Percentiles rank a stretch among this genome's conserved stretches.
These are phyloP conservation scores for Wickerhamiella brachini DNA, from an alignment of 805 yeast species.

Conservation along the genomic window DNA sequence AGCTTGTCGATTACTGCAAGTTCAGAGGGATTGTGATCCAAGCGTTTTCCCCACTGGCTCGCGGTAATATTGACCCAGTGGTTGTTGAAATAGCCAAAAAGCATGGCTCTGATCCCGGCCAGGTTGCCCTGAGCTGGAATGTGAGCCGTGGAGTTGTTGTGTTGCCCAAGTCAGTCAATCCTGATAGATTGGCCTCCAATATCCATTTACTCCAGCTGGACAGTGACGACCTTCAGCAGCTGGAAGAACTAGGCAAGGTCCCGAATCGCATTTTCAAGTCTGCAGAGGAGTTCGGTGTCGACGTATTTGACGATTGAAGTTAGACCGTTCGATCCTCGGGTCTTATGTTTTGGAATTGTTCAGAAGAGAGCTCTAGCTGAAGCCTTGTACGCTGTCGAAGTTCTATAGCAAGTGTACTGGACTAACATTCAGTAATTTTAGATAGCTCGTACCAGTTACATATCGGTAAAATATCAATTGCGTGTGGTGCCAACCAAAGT, in stretches of 20 bases:
- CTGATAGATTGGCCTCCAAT: constrained; percentile 37
- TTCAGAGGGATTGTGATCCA: constrained; percentile 35
- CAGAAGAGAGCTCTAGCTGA: no score
- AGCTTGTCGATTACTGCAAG: constrained; percentile 33
- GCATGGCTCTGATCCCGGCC: constrained; percentile 33
- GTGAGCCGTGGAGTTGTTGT: constrained; percentile 37
- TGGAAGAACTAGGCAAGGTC: constrained; percentile 6
- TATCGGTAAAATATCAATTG: no score
- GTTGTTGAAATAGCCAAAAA: constrained; percentile 44
- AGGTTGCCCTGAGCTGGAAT: constrained; percentile 13
- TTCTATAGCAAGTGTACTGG: no score
- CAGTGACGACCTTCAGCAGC: constrained; percentile 27
- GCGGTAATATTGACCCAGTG: constrained; percentile 33
- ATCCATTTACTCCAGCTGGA: constrained; percentile 28
- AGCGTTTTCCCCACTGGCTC: constrained; percentile 30
- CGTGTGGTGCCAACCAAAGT: no score
- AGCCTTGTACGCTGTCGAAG: no score
- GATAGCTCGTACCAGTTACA: no score
- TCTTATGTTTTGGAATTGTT: no score
- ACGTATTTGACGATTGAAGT: background rate
- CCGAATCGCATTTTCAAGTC: constrained; percentile 3
- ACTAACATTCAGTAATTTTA: no score
- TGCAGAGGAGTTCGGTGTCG: background rate
- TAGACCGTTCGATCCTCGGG: no score
- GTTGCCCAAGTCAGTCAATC: constrained; percentile 55